Evolutionary conservation across 1,284 basidiomycete species (phyloP), one percentile per base, ranked within the genome.

Genomic region (Ceratobasidium sp.): DNA sequence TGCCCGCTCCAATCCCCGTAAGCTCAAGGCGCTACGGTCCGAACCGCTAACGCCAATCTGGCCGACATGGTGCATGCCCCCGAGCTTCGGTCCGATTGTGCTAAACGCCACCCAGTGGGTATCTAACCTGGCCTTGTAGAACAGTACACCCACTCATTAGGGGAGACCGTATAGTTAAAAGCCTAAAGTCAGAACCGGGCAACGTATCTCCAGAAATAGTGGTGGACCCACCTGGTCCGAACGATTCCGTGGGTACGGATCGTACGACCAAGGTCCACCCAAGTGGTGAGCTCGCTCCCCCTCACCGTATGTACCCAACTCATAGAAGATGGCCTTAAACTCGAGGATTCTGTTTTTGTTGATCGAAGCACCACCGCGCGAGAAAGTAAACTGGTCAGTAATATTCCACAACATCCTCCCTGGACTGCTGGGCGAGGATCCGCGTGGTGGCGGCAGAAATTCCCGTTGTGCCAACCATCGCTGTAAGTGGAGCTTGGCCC

Each of bases 351-450:
- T 90, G 74, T 87, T 86, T 73, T 80, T 79, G 79, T 90, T 86
- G 0, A 89, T 91, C 1, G 86, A 84, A 83, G 85, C 87, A 30
- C 88, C 88, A 8, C 87, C 90, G 23, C 89, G 83, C 14, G 89
- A 81, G 82, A 85, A 91, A 12, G 80, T 81, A 46, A 80, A 18
- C 25, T 61, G 23, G 51, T 71, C 56, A 30, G 53, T 63, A 58
- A 73, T 69, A 21, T 42, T 42, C 16, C 21, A 28, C n/a, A 30
- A 59, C 38, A 16, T 18, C 5, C 40, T 33, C 21, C 62, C 61
- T 30, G 53, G 62, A 11, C 72, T 44, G 38, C 72, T 53, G 28
- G 59, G 30, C 36, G 56, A 38, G 23, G 40, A 53, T 3, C 51
- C 56, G 30, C 25, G 66, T 61, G n/a, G 36, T 54, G 9, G 46